Evolutionary conservation across 495 filamentous ascomycete genomes (phyloP), one percentile per base, ranked within the genome.

Genomic region (Xylaria flabelliformis): DNA sequence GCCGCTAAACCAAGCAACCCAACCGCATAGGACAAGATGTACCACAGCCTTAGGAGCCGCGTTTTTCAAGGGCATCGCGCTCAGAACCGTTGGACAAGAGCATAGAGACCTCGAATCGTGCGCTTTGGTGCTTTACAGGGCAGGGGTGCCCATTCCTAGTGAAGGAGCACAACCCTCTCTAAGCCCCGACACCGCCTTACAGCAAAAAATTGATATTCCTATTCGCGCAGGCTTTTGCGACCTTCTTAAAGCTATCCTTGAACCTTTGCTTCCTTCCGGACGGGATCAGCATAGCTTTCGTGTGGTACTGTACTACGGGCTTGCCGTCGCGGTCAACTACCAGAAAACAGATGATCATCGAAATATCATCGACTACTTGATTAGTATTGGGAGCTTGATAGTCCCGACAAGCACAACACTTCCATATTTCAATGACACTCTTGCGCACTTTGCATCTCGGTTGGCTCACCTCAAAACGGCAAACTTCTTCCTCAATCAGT

Each of bases 81-180:
- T 36, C 19, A 10, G 32, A 21, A 12, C 9, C 2, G 12, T 42
- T 9, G 39, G 10, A 13, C 39, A 21, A 2, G 9, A 61, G 3
- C 42, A 39, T 29, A 3, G 15, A 36, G 44, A 17, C 19, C 10
- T 63, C 2, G 69, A 72, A 9, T 51, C 66, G 4, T 72, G 69
- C 36, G 69, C 62, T 3, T 6, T 72, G 39, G 24, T 59, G 13
- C 61, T 72, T 17, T 32, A 65, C 24, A 8, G 3, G 4, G 24
- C 34, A 15, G 69, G 69, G 1, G 32, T 6, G 15, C 59, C 41
- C 4, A 10, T 71, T 17, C 55, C 41, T 15, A 3, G 1, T 4
- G 64, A 32, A 21, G 19, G 19, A n/a, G 19, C 15, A 0, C 42
- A 51, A 12, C 9, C 21, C 17, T 8, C 8, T 10, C 17, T 6